phyloP scores from a whole-genome alignment of 2,329 filamentous ascomycete genomes.

The Stemphylium vesicarium region DNA sequence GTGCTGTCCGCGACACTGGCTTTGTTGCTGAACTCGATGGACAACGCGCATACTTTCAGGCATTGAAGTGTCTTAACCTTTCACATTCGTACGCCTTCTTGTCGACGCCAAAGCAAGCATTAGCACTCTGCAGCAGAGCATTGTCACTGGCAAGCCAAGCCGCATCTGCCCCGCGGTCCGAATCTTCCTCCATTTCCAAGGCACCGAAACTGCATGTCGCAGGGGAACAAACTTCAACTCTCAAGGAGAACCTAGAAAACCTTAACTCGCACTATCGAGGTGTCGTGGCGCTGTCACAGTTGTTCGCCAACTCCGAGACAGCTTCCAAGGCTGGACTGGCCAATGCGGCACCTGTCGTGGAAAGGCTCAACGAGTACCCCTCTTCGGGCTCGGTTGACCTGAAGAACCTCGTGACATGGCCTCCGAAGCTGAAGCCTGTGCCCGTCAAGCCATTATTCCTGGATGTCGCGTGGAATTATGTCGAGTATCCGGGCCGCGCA shows the following conservation, averaged over 20 bases:
- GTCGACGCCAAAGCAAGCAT: constrained; percentile 74
- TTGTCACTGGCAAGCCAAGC: constrained; percentile 65
- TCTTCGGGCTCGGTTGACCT: constrained; percentile 70
- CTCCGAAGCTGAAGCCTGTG: constrained; percentile 80
- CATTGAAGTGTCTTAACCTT: constrained; percentile 86
- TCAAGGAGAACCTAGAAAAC: constrained; percentile 69
- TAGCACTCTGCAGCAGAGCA: constrained; percentile 82
- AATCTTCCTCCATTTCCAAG: constrained; percentile 31
- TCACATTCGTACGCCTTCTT: constrained; percentile 82
- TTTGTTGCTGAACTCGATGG: constrained; percentile 80
- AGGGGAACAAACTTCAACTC: constrained; percentile 61
- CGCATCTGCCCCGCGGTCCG: constrained; percentile 48
- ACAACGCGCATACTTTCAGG: constrained; percentile 82
- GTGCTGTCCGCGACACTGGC: constrained; percentile 80
- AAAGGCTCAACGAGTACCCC: constrained; percentile 78
- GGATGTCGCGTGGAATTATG: constrained; percentile 97
- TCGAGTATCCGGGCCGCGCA: constrained; percentile 78
- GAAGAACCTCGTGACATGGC: constrained; percentile 82
- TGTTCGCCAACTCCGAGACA: constrained; percentile 58
- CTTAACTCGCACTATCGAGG: constrained; percentile 83
- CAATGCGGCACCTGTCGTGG: constrained; percentile 68
- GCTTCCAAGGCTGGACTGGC: constrained; percentile 54
- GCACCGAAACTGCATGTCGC: constrained; percentile 74
- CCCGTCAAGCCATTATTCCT: constrained; percentile 96
- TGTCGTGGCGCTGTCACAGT: constrained; percentile 79